phyloP scores from a whole-genome alignment of 768 basidiomycete species.

The Cubamyces sp. region DNA sequence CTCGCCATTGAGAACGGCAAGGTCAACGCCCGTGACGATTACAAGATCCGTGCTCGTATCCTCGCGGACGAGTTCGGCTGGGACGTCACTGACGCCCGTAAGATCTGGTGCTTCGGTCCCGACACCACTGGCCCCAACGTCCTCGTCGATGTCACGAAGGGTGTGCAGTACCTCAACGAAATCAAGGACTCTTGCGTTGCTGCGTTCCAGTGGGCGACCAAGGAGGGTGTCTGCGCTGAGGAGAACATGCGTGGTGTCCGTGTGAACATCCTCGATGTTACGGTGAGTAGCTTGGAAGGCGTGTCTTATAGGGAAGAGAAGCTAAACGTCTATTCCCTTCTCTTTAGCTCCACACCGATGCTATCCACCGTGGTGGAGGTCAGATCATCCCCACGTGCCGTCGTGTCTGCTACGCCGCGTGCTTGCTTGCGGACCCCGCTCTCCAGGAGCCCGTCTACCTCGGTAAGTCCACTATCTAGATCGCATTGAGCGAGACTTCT shows the following conservation, averaged over 20 bases:
- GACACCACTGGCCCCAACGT: slow-evolving; percentile 97
- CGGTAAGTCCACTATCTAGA: slow-evolving; percentile 47
- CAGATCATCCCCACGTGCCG: slow-evolving; percentile 97
- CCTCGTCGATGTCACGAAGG: slow-evolving; percentile 98
- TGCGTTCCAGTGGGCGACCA: slow-evolving; percentile 99
- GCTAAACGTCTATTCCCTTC: slow-evolving; percentile 9
- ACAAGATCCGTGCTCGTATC: slow-evolving; percentile 92
- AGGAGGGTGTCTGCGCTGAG: slow-evolving; percentile 95
- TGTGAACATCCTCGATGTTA: slow-evolving; percentile 94
- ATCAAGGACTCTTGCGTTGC: slow-evolving; percentile 99
- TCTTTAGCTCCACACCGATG: slow-evolving; percentile 93
- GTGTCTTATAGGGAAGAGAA: not conserved
- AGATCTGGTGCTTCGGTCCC: slow-evolving; percentile 99
- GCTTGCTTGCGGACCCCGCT: slow-evolving; percentile 86
- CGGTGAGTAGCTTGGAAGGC: slow-evolving; percentile 53
- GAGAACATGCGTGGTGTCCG: slow-evolving; percentile 99
- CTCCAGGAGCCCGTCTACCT: slow-evolving; percentile 98
- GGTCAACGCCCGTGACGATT: slow-evolving; percentile 92
- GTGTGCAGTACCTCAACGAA: slow-evolving; percentile 98
- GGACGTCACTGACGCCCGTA: slow-evolving; percentile 99
- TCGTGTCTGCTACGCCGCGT: slow-evolving; percentile 95
- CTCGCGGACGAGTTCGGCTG: slow-evolving; percentile 96
- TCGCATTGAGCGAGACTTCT: slow-evolving; percentile 3
- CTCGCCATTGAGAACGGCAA: slow-evolving; percentile 89
- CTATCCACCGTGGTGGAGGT: slow-evolving; percentile 99